These are phyloP conservation scores for Diplocarpon rosae DNA, from an alignment of 2,329 filamentous ascomycete species.

Conservation along the genomic window DNA sequence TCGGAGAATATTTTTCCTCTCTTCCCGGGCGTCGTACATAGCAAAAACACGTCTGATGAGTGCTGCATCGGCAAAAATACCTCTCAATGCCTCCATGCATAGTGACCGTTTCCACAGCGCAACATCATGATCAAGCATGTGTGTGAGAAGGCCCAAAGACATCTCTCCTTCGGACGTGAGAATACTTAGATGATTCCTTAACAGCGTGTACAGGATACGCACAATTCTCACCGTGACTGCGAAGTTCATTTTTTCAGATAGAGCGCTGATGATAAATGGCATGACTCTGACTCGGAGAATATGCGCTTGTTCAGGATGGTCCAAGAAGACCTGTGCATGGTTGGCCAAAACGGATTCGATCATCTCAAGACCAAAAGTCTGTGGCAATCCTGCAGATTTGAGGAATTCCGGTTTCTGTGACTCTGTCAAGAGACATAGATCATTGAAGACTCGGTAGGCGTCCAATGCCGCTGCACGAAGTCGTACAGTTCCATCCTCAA, in stretches of 20 bases:
- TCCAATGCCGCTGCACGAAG: conserved; percentile 72
- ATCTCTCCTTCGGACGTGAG: conserved; percentile 73
- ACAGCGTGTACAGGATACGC: conserved; percentile 70
- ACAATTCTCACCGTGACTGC: conserved; percentile 71
- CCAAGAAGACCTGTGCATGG: conserved; percentile 67
- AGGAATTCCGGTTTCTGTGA: conserved; percentile 76
- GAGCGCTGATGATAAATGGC: conserved; percentile 67
- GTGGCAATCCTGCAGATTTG: conserved; percentile 63
- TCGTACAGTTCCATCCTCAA: conserved; percentile 51
- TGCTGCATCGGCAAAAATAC: conserved; percentile 70
- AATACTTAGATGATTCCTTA: conserved; percentile 66
- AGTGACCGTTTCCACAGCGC: conserved; percentile 77
- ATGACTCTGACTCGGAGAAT: conserved; percentile 68
- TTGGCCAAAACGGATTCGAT: conserved; percentile 85
- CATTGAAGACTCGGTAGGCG: conserved; percentile 78
- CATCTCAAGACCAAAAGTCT: conserved; percentile 79
- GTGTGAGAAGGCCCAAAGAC: conserved; percentile 68
- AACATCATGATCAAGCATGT: conserved; percentile 79
- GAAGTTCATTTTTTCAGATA: conserved; percentile 72
- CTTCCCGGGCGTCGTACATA: conserved; percentile 64
- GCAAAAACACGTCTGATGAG: conserved; percentile 71
- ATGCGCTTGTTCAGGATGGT: conserved; percentile 70
- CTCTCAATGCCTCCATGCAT: conserved; percentile 83
- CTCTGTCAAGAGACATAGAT: conserved; percentile 80
- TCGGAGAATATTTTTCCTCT: conserved; percentile 65